Evolutionary conservation across 805 yeast genomes (phyloP).

Genomic region (Yarrowia deformans): DNA sequence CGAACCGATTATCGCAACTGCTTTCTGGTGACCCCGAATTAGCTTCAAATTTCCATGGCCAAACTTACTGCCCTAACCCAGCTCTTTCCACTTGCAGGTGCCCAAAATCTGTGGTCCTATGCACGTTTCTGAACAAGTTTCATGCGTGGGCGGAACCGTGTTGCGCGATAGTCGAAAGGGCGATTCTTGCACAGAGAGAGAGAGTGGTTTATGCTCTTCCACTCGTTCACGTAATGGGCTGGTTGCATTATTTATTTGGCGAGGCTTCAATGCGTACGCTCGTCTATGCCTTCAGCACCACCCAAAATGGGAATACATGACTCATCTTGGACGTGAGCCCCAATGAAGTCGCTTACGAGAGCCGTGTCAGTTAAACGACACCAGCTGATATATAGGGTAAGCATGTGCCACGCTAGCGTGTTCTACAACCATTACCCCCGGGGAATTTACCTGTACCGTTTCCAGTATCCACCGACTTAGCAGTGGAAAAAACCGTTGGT

Average conservation of each 20-base stretch:
- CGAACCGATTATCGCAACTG: constrained; percentile 38
- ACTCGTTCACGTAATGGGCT: too few species aligned
- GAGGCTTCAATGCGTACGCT: neutral
- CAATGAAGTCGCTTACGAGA: neutral
- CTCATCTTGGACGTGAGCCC: neutral
- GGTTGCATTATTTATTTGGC: too few species aligned
- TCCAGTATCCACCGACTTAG: neutral
- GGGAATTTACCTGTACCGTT: neutral
- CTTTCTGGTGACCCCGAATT: constrained; percentile 38
- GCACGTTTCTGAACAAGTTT: constrained; percentile 36
- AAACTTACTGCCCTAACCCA: constrained; percentile 32
- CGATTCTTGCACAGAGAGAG: too few species aligned
- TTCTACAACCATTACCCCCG: neutral
- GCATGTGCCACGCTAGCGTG: too few species aligned
- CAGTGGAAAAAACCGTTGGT: neutral
- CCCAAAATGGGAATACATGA: constrained; percentile 6
- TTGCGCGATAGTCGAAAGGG: neutral
- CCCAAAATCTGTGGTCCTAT: constrained; percentile 36
- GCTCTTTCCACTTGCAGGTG: constrained; percentile 3
- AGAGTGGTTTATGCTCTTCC: too few species aligned
- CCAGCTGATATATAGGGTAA: neutral
- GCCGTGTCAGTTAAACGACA: constrained; percentile 3
- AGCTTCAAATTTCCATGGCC: constrained; percentile 38
- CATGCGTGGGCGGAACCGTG: constrained; percentile 35
- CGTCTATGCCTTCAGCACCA: neutral